Base-by-base conservation (phyloP, 768 basidiomycete species). In the Amanita muscaria region DNA sequence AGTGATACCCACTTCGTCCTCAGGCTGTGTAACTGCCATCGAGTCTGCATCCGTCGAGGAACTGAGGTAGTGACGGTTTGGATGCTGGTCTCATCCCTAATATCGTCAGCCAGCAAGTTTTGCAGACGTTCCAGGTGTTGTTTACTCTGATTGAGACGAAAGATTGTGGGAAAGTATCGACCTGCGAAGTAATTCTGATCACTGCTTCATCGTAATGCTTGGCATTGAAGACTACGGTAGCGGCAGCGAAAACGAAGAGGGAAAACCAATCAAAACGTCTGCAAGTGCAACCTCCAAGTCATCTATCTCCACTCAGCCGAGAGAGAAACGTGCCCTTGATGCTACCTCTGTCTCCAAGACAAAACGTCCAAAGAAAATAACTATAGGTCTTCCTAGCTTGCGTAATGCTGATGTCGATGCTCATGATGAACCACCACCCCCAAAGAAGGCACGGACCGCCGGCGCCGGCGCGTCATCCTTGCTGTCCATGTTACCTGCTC, bases 191-290 rank as follows among this genome's bases (percentile, higher is more conserved):
- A 15, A n/a, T n/a, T 15, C 5, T 34, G n/a, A 19, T 19, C 31
- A 12, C n/a, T 24, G 25, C 23, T 31, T 18, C 21, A 24, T 25
- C 39, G 55, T 37, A 47, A 88, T 87, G 83, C 74, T 88, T 50
- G 83, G 82, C 24, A 69, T 88, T 47, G 84, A 83, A 54, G 76
- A 70, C 67, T 88, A 88, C 54, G 83, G 83, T 50, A 88, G 85
- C 62, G 83, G 72, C 64, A 73, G 62, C 54, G 79, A 83, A 51
- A 73, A 67, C 55, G 80, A 77, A 46, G 64, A 66, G 47, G 74
- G 75, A 46, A 47, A 45, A 25, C 56, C 64, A 23, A 42, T 45
- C 5, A 31, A 47, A 5, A 15, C 43, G 21, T 47, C 48, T 6
- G 18, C 51, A 8, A 30, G 44, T 24, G 43, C 16, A 14, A 57